phyloP scores from a whole-genome alignment of 768 basidiomycete species.

The Antrodiella citrinella region DNA sequence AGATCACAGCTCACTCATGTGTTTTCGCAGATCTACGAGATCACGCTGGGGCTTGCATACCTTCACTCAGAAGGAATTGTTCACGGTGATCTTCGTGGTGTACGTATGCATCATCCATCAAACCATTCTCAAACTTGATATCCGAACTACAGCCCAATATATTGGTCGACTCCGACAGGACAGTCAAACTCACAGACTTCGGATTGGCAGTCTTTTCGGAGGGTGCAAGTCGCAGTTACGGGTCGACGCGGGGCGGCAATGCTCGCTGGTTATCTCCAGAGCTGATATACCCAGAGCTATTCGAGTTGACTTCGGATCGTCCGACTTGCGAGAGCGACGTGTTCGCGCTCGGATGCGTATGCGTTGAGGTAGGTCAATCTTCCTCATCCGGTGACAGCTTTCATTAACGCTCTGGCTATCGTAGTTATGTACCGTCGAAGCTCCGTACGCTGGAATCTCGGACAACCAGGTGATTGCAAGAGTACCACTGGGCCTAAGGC shows the following conservation, averaged over 20 bases:
- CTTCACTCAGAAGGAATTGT: conserved; percentile 4
- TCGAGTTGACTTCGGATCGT: not conserved
- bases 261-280: conserved; percentile 4
- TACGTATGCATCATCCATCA: not conserved
- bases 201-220: conserved; percentile 2
- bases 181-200: conserved; percentile 3
- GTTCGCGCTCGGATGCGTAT: conserved; percentile 1
- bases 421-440: not conserved
- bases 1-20: not conserved
- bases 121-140: too few relatives aligned
- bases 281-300: not conserved
- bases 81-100: conserved; percentile 8
- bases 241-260: not conserved
- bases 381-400: too few relatives aligned
- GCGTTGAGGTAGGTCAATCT: conserved; percentile 3
- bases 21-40: not conserved
- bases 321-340: not conserved
- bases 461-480: not conserved
- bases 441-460: not conserved
- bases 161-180: conserved; percentile 2
- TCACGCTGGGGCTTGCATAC: conserved; percentile 3
- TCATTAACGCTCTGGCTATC: too few relatives aligned
- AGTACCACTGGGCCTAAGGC: not conserved
- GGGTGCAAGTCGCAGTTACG: not conserved
- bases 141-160: conserved; percentile 3